phyloP scores from a whole-genome alignment of 2,329 filamentous ascomycete genomes.

The Xylariaceae sp. region DNA sequence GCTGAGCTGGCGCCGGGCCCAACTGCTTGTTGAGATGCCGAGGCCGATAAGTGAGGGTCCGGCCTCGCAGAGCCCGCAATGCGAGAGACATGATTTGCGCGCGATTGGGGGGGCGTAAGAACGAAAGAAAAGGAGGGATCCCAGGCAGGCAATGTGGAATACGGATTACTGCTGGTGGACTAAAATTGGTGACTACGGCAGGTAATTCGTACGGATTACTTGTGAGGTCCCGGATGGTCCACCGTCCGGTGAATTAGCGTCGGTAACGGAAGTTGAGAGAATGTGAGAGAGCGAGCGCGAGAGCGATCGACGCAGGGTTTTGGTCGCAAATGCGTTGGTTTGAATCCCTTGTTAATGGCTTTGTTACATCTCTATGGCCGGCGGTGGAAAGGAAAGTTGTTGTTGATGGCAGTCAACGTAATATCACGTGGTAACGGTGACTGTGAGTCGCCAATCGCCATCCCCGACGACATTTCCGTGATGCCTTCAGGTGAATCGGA shows the following conservation, averaged over 20 bases:
- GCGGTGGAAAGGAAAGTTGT: too few species aligned
- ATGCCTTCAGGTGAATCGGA: neutral
- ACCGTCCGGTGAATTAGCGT: too few species aligned
- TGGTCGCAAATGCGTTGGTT: too few species aligned
- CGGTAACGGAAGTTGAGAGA: neutral
- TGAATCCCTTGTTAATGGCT: too few species aligned
- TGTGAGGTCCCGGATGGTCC: too few species aligned
- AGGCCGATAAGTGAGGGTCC: slow-evolving; percentile 17
- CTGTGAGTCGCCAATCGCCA: neutral
- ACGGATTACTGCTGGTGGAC: too few species aligned
- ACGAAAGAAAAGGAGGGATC: neutral
- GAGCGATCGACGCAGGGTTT: too few species aligned
- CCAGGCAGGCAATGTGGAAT: slow-evolving; percentile 8
- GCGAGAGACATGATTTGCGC: slow-evolving; percentile 12
- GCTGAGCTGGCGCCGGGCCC: slow-evolving; percentile 13
- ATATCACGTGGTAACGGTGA: neutral
- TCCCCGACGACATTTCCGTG: neutral
- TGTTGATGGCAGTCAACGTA: neutral
- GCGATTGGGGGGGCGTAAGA: slow-evolving; percentile 13
- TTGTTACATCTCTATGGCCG: neutral
- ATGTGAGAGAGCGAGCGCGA: too few species aligned
- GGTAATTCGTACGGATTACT: neutral
- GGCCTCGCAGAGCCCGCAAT: slow-evolving; percentile 20
- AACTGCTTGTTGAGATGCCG: slow-evolving; percentile 9
- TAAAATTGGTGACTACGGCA: neutral